Percentiles rank a stretch among this genome's conserved stretches.
phyloP scores from a whole-genome alignment of 257 asterid species.

The Solanum ossicruentum region DNA sequence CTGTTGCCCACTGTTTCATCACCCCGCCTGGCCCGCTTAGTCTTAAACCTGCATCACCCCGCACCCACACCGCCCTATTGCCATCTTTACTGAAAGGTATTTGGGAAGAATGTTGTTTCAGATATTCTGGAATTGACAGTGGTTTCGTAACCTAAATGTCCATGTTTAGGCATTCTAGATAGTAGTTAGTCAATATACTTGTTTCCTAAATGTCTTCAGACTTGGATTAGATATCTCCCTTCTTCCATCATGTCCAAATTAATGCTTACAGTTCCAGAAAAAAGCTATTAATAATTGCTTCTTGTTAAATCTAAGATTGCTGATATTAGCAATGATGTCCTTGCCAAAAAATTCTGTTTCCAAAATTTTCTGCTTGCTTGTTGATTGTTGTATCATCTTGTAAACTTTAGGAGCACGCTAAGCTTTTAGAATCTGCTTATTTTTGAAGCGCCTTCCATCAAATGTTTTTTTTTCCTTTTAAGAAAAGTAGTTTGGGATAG shows the following conservation, averaged over 20 bases:
- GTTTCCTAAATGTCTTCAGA: neutral
- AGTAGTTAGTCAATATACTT: neutral
- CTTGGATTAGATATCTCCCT: neutral
- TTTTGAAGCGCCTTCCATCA: neutral
- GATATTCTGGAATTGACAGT: neutral
- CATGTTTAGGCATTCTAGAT: neutral
- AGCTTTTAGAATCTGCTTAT: neutral
- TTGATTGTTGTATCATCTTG: neutral
- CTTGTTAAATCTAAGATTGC: neutral
- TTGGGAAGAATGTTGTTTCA: neutral
- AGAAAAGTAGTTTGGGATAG: neutral
- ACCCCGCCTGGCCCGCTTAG: too few relatives aligned
- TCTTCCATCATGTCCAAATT: neutral
- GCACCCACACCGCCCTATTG: too few relatives aligned
- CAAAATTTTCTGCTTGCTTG: neutral
- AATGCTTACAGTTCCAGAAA: neutral
- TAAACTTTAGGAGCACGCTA: neutral
- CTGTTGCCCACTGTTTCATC: too few relatives aligned
- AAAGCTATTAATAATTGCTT: neutral
- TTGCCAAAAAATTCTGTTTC: neutral
- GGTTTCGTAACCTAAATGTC: neutral
- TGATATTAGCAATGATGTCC: neutral
- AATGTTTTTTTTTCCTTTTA: neutral
- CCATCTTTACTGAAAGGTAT: neutral
- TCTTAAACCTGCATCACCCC: too few relatives aligned